Conservation (phyloP, 75 land plant genomes). For the Larix kaempferi region DNA sequence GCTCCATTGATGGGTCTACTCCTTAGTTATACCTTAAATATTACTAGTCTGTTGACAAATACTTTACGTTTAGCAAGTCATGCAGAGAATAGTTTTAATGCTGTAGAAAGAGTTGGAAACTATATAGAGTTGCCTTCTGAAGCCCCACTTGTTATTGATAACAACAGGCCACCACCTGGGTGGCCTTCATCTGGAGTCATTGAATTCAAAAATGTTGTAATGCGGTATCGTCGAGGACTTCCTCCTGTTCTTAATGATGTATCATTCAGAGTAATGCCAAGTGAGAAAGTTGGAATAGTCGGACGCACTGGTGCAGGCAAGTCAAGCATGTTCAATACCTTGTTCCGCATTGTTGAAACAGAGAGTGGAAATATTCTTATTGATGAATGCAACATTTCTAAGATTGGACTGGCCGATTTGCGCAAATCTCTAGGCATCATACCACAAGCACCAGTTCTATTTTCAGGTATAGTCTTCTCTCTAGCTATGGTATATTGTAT, state of each 20-base stretch:
- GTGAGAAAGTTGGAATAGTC: slow-evolving; percentile 75
- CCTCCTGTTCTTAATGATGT: slow-evolving; percentile 85
- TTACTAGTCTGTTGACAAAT: slow-evolving; percentile 65
- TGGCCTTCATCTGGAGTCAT: slow-evolving; percentile 85
- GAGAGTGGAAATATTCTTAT: slow-evolving; percentile 83
- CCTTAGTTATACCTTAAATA: slow-evolving; percentile 85
- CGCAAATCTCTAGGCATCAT: slow-evolving; percentile 85
- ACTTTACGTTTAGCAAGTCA: slow-evolving; percentile 77
- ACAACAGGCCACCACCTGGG: slow-evolving; percentile 84
- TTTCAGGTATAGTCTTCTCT: slow-evolving; percentile 64
- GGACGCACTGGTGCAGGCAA: too few species aligned
- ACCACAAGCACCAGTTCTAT: slow-evolving; percentile 95
- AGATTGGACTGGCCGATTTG: slow-evolving; percentile 77
- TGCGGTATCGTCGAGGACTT: slow-evolving; percentile 85
- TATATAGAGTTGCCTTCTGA: slow-evolving; percentile 87
- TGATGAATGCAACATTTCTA: slow-evolving; percentile 72
- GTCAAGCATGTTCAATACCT: slow-evolving; percentile 94
- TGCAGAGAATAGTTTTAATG: slow-evolving; percentile 91
- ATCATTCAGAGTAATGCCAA: slow-evolving; percentile 61
- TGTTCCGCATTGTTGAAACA: slow-evolving; percentile 88
- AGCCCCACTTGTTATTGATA: slow-evolving; percentile 82
- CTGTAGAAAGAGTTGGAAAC: slow-evolving; percentile 88
- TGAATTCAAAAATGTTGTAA: slow-evolving; percentile 82
- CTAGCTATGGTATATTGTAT: slow-evolving; percentile 4
- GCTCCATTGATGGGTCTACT: slow-evolving; percentile 97